Percentiles rank a stretch among this genome's conserved stretches.
Evolutionary conservation across 2,329 filamentous ascomycete species (phyloP).

Genomic region (Pezicula radicicola): DNA sequence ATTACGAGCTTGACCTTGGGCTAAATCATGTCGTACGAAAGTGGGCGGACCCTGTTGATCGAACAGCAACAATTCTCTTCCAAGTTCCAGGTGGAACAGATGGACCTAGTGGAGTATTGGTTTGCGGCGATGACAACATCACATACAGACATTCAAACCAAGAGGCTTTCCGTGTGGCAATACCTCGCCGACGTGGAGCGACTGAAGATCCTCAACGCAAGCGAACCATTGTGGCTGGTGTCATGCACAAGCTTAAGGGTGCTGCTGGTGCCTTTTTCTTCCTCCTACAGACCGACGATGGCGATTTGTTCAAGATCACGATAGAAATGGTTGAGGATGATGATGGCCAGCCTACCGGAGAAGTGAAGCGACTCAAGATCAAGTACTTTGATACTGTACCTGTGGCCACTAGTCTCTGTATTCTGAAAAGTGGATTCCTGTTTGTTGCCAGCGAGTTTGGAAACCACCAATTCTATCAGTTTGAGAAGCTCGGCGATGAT

Average conservation of each 20-base stretch:
- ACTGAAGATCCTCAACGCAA: slow-evolving; percentile 93
- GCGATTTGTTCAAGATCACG: slow-evolving; percentile 96
- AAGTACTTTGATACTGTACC: slow-evolving; percentile 99
- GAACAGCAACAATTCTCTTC: slow-evolving; percentile 85
- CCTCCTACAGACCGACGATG: slow-evolving; percentile 91
- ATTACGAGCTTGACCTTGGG: slow-evolving; percentile 95
- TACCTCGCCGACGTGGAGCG: slow-evolving; percentile 80
- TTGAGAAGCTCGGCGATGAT: slow-evolving; percentile 94
- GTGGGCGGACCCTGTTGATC: slow-evolving; percentile 92
- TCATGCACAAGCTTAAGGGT: slow-evolving; percentile 94
- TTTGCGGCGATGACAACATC: slow-evolving; percentile 91
- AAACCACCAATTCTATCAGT: slow-evolving; percentile 93
- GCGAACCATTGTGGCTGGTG: slow-evolving; percentile 80
- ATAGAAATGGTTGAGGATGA: slow-evolving; percentile 86
- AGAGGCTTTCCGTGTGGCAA: slow-evolving; percentile 81
- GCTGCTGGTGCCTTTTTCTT: slow-evolving; percentile 91
- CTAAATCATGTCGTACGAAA: slow-evolving; percentile 96
- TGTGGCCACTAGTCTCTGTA: slow-evolving; percentile 80
- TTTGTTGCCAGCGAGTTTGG: slow-evolving; percentile 91
- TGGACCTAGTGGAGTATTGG: slow-evolving; percentile 90
- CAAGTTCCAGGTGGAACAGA: slow-evolving; percentile 93
- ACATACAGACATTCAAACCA: slow-evolving; percentile 98
- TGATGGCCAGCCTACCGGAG: slow-evolving; percentile 72
- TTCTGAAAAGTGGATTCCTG: slow-evolving; percentile 92
- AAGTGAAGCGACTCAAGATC: slow-evolving; percentile 81